Evolutionary conservation across 108 stramenopile species (phyloP).

Genomic region (Discostella pseudostelligera): DNA sequence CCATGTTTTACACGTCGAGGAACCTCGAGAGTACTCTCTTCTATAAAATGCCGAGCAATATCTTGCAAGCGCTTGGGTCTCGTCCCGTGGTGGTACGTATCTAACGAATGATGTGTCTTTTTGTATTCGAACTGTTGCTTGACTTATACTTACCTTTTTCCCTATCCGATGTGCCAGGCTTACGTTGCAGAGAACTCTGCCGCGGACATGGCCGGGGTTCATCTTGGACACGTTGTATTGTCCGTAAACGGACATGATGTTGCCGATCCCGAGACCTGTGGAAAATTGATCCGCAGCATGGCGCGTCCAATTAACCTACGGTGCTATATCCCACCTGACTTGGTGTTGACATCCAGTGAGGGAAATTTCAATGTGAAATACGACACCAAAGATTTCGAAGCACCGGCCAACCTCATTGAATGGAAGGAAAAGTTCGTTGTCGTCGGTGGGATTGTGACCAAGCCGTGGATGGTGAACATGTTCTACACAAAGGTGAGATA

Average conservation of each 20-base stretch:
- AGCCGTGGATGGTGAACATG: conserved; percentile 40
- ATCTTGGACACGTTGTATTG: conserved; percentile 30
- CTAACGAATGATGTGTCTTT: too few species aligned
- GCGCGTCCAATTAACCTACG: conserved; percentile 34
- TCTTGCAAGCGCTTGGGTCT: conserved; percentile 22
- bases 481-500: conserved; percentile 34
- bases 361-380: conserved; percentile 40
- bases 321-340: conserved; percentile 25
- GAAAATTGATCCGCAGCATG: conserved; percentile 12
- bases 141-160: too few species aligned
- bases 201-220: conserved; percentile 26
- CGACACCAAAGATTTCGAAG: conserved; percentile 25
- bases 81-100: conserved; percentile 31
- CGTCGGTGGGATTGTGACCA: conserved; percentile 39
- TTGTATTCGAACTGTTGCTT: too few species aligned
- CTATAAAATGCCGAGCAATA: conserved; percentile 8
- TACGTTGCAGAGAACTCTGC: conserved; percentile 26
- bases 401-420: conserved; percentile 16
- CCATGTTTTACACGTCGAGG: conserved; percentile 39
- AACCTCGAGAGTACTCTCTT: conserved; percentile 29
- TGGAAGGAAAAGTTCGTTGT: conserved; percentile 52
- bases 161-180: neutral
- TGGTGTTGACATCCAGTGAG: conserved; percentile 22
- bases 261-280: conserved; percentile 10
- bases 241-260: conserved; percentile 29